Percentiles rank a stretch among this genome's conserved stretches.
These are phyloP conservation scores for Mortierella antarctica DNA, from an alignment of 192 early-diverging fungal genomes.

Conservation along the genomic window DNA sequence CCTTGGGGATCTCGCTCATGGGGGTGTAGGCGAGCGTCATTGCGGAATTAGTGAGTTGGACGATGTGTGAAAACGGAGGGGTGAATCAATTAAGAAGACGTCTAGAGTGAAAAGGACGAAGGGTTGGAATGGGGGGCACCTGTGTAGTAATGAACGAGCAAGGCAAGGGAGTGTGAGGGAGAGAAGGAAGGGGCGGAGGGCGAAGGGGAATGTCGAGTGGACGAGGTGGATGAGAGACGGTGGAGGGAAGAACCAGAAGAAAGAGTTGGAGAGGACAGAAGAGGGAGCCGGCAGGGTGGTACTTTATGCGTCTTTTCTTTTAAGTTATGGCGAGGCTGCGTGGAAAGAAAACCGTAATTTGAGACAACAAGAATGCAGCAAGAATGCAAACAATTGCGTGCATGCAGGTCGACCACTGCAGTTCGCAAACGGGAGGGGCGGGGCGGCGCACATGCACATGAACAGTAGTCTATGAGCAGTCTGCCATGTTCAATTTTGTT, in stretches of 20 bases:
- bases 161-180: not conserved
- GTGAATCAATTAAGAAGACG: not conserved
- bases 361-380: no score
- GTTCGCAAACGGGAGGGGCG: no score
- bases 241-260: not conserved
- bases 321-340: not conserved
- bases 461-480: no score
- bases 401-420: no score
- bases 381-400: no score
- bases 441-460: no score
- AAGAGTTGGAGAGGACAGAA: not conserved
- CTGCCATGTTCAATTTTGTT: no score
- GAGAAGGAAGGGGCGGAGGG: not conserved
- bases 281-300: not conserved
- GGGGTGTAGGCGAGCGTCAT: conserved; percentile 44
- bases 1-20: conserved; percentile 44
- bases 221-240: conserved; percentile 1
- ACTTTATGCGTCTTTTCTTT: not conserved
- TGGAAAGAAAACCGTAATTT: not conserved
- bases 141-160: conserved; percentile 32
- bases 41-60: not conserved
- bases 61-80: not conserved
- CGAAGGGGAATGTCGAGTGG: not conserved
- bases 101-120: not conserved
- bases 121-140: conserved; percentile 4